Conservation (phyloP, 352 stramenopile species). For the Pythium myriotylum region DNA sequence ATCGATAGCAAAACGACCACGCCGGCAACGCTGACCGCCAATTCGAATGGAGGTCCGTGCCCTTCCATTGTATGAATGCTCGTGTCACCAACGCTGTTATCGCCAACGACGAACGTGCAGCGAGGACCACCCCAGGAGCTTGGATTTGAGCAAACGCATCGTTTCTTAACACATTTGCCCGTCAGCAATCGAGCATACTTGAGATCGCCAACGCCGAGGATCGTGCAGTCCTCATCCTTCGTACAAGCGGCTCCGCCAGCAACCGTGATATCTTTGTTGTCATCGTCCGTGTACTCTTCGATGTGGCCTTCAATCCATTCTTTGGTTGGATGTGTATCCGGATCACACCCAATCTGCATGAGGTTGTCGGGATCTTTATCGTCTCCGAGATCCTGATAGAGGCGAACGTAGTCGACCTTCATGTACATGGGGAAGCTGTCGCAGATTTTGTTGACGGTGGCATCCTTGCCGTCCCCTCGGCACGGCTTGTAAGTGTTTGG, state of each 20-base stretch:
- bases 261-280: conserved; percentile 52
- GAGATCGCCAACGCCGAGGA: conserved; percentile 14
- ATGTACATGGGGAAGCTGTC: conserved; percentile 46
- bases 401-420: conserved; percentile 21
- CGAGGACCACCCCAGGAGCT: conserved; percentile 56
- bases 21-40: conserved; percentile 36
- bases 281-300: conserved; percentile 57
- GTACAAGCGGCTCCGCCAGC: conserved; percentile 52
- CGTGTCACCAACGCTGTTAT: conserved; percentile 21
- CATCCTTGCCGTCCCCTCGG: conserved; percentile 18
- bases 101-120: conserved; percentile 35
- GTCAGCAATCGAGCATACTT: conserved; percentile 31
- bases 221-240: conserved; percentile 59
- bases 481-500: conserved; percentile 31
- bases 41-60: conserved; percentile 41
- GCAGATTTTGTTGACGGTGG: conserved; percentile 26
- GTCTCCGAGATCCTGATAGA: conserved; percentile 50
- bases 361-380: conserved; percentile 40
- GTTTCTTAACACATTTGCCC: conserved; percentile 52
- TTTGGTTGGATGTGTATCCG: conserved; percentile 13
- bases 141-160: conserved; percentile 43
- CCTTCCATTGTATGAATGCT: conserved; percentile 25
- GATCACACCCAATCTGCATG: conserved; percentile 69
- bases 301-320: conserved; percentile 68
- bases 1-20: conserved; percentile 32